Percentiles rank a stretch among this genome's conserved stretches.
Evolutionary conservation across 108 stramenopile species (phyloP).

Genomic region (Fragilariopsis cylindrus): DNA sequence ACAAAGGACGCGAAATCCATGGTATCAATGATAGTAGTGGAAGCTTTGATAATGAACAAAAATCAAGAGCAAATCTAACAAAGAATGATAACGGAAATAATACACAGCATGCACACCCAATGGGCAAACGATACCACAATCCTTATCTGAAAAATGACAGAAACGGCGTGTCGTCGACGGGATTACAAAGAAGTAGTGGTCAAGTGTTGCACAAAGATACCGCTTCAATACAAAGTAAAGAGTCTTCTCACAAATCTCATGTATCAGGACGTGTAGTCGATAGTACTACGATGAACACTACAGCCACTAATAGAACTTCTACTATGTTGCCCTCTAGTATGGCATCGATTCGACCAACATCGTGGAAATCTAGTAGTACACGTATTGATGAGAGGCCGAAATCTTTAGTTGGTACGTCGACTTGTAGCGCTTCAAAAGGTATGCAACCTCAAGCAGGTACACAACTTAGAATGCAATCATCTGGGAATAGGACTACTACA

Average conservation of each 20-base stretch:
- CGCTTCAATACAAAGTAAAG: background rate
- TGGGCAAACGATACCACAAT: background rate
- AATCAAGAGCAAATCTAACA: background rate
- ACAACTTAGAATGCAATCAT: background rate
- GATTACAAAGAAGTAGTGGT: background rate
- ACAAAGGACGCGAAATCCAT: background rate
- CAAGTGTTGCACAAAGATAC: background rate
- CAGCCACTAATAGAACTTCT: background rate
- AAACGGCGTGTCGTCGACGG: too few relatives aligned
- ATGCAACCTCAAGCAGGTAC: background rate
- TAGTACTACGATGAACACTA: background rate
- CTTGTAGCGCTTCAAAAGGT: background rate
- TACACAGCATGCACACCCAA: background rate
- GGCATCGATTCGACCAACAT: constrained; percentile 14
- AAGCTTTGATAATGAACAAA: background rate
- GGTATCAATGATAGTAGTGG: background rate
- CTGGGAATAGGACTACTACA: background rate
- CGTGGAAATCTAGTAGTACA: constrained; percentile 3
- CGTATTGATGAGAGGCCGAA: background rate
- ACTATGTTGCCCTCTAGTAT: background rate
- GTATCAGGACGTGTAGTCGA: background rate
- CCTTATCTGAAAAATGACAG: background rate
- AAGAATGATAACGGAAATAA: background rate
- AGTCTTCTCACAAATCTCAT: background rate
- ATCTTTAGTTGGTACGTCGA: background rate